These are phyloP conservation scores for Noccaea bulbosa DNA, from an alignment of 345 rosid genomes.

Conservation along the genomic window DNA sequence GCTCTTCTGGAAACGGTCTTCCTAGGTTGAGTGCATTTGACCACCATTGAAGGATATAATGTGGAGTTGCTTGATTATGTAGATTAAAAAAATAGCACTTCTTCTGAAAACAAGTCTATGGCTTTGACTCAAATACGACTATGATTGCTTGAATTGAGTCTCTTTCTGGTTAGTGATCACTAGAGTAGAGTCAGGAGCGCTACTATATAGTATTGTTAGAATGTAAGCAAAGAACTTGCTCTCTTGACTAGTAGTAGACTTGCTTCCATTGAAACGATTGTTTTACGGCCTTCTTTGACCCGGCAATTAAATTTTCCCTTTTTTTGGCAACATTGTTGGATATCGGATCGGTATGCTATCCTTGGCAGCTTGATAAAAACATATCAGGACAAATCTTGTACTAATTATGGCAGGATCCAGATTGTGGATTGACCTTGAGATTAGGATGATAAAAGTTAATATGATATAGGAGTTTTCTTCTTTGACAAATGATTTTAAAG, in stretches of 20 bases:
- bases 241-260: not conserved
- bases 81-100: conserved; percentile 4
- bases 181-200: conserved; percentile 15
- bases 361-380: conserved; percentile 12
- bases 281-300: conserved; percentile 16
- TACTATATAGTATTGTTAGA: not conserved
- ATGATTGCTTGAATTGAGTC: conserved; percentile 15
- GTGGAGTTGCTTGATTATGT: conserved; percentile 13
- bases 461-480: not conserved
- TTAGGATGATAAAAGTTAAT: not conserved
- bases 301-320: conserved; percentile 1
- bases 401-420: not conserved
- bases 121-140: conserved; percentile 24
- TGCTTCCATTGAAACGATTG: conserved; percentile 10
- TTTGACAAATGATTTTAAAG: not conserved
- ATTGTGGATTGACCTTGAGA: not conserved
- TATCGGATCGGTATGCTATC: not conserved
- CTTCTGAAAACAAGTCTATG: conserved; percentile 1
- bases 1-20: not conserved
- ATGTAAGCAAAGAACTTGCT: not conserved
- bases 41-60: conserved; percentile 24
- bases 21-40: conserved; percentile 33
- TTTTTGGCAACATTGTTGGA: conserved; percentile 1
- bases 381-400: not conserved
- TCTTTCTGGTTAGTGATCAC: conserved; percentile 12